Evolutionary conservation across 192 early-diverging fungal genomes (phyloP).

Genomic region (Coemansia sp.): DNA sequence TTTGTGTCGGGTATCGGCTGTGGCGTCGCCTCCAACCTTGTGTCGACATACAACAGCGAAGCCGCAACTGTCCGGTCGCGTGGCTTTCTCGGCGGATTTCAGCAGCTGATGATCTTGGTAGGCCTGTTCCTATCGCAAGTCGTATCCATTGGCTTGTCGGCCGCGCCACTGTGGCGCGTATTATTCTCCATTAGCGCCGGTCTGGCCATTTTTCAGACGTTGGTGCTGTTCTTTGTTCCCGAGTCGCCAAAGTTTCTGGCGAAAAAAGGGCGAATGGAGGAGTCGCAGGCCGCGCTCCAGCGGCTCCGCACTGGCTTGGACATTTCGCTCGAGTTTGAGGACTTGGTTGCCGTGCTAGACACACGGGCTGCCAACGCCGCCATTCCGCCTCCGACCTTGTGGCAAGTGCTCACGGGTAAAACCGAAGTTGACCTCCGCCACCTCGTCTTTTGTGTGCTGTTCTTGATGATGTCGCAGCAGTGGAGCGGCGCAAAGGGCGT

Average conservation of each 20-base stretch:
- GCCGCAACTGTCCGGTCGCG: conserved; percentile 68
- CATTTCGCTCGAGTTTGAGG: conserved; percentile 61
- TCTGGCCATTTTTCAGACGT: conserved; percentile 65
- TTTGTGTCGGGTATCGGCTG: conserved; percentile 77
- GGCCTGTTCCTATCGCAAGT: conserved; percentile 81
- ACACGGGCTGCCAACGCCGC: conserved; percentile 17
- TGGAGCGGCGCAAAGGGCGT: conserved; percentile 91
- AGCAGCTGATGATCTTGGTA: conserved; percentile 82
- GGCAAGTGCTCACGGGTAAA: conserved; percentile 49
- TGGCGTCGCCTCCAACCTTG: conserved; percentile 74
- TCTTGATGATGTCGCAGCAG: conserved; percentile 83
- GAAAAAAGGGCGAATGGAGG: conserved; percentile 59
- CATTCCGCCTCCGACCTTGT: conserved; percentile 32
- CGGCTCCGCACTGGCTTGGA: conserved; percentile 57
- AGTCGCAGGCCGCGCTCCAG: conserved; percentile 58
- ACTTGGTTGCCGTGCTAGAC: conserved; percentile 57
- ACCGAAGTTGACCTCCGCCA: conserved; percentile 60
- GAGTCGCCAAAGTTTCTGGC: conserved; percentile 76
- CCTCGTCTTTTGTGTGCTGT: conserved; percentile 65
- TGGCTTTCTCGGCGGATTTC: conserved; percentile 77
- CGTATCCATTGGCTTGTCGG: conserved; percentile 65
- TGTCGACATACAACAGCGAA: conserved; percentile 83
- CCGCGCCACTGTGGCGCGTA: conserved; percentile 68
- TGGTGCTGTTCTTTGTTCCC: conserved; percentile 72
- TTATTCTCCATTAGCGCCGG: conserved; percentile 67